Conservation (phyloP, 139 green algal species). For the Chlorella sp. region DNA sequence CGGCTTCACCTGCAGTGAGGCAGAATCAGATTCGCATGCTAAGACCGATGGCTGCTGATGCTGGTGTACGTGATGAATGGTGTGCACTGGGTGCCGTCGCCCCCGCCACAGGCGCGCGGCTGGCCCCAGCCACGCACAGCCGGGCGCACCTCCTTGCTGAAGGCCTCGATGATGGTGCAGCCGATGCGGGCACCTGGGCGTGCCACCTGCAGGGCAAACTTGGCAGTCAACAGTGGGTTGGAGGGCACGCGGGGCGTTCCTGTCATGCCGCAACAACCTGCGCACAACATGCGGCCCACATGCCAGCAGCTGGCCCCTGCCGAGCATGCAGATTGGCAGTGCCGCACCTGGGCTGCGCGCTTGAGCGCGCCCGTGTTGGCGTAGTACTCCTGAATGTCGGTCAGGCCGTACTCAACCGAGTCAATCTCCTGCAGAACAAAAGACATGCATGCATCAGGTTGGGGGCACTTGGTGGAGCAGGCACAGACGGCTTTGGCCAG, state of each 20-base stretch:
- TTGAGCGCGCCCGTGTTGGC: conserved; percentile 85
- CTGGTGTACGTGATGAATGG: no score
- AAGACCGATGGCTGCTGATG: no score
- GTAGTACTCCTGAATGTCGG: conserved; percentile 87
- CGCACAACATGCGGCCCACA: no score
- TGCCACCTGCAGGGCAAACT: neutral
- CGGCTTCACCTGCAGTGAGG: conserved; percentile 46
- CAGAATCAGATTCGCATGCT: no score
- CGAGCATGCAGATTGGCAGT: neutral
- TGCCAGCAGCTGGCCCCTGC: no score
- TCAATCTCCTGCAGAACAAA: conserved; percentile 86
- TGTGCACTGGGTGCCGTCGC: no score
- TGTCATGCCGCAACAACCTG: no score
- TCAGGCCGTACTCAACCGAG: conserved; percentile 98
- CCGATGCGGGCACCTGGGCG: conserved; percentile 50
- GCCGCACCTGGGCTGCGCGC: conserved; percentile 73
- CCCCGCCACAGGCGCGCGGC: no score
- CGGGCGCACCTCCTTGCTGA: conserved; percentile 60
- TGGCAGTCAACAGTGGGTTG: neutral
- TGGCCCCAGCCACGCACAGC: no score
- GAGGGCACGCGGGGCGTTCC: neutral
- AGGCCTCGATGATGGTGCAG: conserved; percentile 89
- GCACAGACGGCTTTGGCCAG: no score
- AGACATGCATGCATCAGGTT: no score
- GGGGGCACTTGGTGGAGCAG: no score